These are phyloP conservation scores for Mycena belliarum DNA, from an alignment of 768 basidiomycete genomes.

Conservation along the genomic window DNA sequence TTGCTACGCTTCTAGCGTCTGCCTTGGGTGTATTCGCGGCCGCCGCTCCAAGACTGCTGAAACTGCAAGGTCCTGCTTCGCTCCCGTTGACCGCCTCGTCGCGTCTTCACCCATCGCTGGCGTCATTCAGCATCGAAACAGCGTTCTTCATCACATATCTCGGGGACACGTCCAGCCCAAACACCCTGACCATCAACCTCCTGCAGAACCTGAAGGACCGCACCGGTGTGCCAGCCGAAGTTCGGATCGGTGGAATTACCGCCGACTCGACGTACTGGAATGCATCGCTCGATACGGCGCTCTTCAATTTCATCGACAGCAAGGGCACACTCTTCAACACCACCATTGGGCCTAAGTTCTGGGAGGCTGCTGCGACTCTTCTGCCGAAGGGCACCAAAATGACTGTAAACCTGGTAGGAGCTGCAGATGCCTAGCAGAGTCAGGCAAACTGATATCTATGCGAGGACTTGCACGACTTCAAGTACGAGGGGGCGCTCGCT, in stretches of 20 bases:
- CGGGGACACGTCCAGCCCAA: conserved; percentile 46
- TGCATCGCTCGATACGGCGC: conserved; percentile 36
- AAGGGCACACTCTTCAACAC: conserved; percentile 48
- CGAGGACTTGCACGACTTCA: conserved; percentile 47
- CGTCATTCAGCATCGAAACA: conserved; percentile 57
- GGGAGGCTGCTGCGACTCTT: conserved; percentile 44
- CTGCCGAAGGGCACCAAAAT: conserved; percentile 49
- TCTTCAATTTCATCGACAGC: conserved; percentile 47
- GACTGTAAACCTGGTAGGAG: conserved; percentile 43
- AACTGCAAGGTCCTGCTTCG: conserved; percentile 40
- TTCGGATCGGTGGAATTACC: conserved; percentile 55
- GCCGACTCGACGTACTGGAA: conserved; percentile 56
- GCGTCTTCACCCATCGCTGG: conserved; percentile 43
- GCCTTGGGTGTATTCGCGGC: conserved; percentile 1
- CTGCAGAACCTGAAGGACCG: conserved; percentile 47
- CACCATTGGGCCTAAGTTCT: conserved; percentile 52
- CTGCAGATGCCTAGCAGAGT: background rate
- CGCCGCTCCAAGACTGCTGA: conserved; percentile 29
- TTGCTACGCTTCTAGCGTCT: background rate
- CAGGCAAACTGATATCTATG: background rate
- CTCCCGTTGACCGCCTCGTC: conserved; percentile 48
- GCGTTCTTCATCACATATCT: conserved; percentile 54
- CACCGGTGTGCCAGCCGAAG: conserved; percentile 45
- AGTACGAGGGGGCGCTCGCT: conserved; percentile 41
- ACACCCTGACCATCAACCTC: conserved; percentile 42